These are phyloP conservation scores for Aspergillus japonicus DNA, from an alignment of 2,329 filamentous ascomycete genomes.

Conservation along the genomic window DNA sequence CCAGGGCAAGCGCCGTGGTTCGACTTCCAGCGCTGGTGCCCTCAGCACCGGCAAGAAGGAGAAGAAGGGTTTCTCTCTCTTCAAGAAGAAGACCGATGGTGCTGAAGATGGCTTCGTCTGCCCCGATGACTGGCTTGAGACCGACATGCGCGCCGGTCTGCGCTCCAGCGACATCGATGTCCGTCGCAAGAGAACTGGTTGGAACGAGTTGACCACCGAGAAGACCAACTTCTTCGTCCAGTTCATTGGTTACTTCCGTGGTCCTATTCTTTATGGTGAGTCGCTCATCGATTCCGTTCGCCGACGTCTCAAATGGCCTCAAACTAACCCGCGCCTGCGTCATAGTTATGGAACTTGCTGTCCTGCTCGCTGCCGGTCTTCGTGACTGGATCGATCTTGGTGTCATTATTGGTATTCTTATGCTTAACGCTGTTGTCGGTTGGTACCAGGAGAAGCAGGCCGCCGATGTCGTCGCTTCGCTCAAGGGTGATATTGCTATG, in stretches of 20 bases:
- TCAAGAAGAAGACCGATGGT: constrained; percentile 33
- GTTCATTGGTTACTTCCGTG: constrained; percentile 73
- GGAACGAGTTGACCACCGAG: constrained; percentile 70
- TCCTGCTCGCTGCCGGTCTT: constrained; percentile 70
- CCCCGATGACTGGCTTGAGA: constrained; percentile 68
- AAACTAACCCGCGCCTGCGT: neutral
- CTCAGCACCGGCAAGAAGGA: constrained; percentile 39
- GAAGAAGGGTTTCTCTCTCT: constrained; percentile 61
- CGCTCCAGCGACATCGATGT: constrained; percentile 58
- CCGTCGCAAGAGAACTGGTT: constrained; percentile 66
- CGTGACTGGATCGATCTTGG: constrained; percentile 75
- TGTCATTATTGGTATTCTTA: constrained; percentile 73
- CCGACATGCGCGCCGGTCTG: constrained; percentile 66
- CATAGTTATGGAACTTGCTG: constrained; percentile 70
- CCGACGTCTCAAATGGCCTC: neutral
- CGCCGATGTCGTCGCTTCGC: constrained; percentile 69
- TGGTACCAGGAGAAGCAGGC: constrained; percentile 82
- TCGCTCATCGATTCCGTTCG: constrained; percentile 10
- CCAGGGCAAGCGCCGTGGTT: constrained; percentile 57
- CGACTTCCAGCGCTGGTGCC: constrained; percentile 45
- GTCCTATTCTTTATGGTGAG: constrained; percentile 75
- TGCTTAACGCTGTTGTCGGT: constrained; percentile 73
- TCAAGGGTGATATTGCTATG: constrained; percentile 79
- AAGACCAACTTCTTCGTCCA: constrained; percentile 74
- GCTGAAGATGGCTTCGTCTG: constrained; percentile 44